Base-by-base conservation (phyloP, 1,284 basidiomycete species). In the Ustilago esculenta region DNA sequence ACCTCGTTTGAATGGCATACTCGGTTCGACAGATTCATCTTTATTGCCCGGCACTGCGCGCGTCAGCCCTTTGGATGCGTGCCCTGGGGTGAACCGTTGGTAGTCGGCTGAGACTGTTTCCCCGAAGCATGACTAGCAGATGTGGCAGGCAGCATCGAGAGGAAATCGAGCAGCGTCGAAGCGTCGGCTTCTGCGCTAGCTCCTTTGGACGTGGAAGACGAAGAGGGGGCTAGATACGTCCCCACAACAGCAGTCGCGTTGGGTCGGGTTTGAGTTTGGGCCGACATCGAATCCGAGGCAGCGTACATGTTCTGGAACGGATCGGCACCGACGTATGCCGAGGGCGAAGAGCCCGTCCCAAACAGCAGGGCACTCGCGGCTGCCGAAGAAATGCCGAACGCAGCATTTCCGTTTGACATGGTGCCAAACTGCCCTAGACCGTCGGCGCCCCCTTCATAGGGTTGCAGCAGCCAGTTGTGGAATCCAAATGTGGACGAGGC, bases 381-480 rank as follows among this genome's bases (percentile, higher is more conserved):
- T 6, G 43, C 30, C 3, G 44, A 23, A 33, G 29, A 32, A 29
- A 8, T 20, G 21, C 17, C 14, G 14, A 41, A 41, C 4, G 36
- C 34, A 8, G 4, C 25, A 17, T 15, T 25, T 11, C 18, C 34
- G 7, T 15, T 40, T 12, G 42, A 29, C 17, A 24, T 6, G 6
- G 27, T 17, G 3, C 46, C 40, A 12, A 41, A 45, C 3, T 47
- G 24, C 5, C 47, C 30, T 14, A 65, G 21, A 9, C 37, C 40
- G 15, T 64, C 60, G 0, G 60, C 47, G 1, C 67, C 67, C 10
- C 67, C 67, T 21, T 70, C 67, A 40, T 70, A 70, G 15, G 67
- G 67, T 33, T 64, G 67, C 11, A 70, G 44, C 1, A 70, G 48
- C 59, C 60, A 70, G 23, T 70, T 64, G 60, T 70, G 67, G 24